Percentiles rank a stretch among this genome's conserved stretches.
These are phyloP conservation scores for Solanum gracilifrons DNA, from an alignment of 257 asterid genomes.

Conservation along the genomic window DNA sequence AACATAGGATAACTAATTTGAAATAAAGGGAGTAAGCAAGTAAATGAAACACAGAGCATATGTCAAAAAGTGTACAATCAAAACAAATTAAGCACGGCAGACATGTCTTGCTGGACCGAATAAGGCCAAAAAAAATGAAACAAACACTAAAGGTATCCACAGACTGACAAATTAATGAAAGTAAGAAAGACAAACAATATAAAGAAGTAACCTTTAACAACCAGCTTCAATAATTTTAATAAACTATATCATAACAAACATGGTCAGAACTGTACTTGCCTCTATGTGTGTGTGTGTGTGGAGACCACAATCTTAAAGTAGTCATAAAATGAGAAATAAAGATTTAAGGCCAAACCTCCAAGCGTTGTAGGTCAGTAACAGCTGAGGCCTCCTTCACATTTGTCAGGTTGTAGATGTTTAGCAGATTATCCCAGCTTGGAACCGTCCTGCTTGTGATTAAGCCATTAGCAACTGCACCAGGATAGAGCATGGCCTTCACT, in stretches of 20 bases:
- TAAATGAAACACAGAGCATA: neutral
- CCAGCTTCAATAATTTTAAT: neutral
- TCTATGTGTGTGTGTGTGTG: neutral
- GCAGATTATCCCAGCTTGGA: constrained; percentile 73
- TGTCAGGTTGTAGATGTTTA: constrained; percentile 64
- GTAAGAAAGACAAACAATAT: neutral
- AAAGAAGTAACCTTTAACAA: neutral
- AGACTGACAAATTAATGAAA: neutral
- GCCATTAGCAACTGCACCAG: constrained; percentile 66
- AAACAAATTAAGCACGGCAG: neutral
- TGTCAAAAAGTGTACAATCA: neutral
- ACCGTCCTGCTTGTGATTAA: constrained; percentile 35
- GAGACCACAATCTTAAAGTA: neutral
- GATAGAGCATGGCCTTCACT: constrained; percentile 83
- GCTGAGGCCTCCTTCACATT: constrained; percentile 66
- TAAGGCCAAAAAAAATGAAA: neutral
- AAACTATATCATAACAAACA: neutral
- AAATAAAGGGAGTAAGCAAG: neutral
- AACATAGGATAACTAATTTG: neutral
- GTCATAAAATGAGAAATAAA: neutral
- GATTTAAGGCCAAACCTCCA: constrained; percentile 53
- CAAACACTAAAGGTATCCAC: neutral
- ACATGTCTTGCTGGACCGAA: neutral
- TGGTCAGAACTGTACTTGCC: neutral
- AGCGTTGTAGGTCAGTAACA: constrained; percentile 64